Conservation (phyloP, 75 land plant genomes). For the Picea glauca region DNA sequence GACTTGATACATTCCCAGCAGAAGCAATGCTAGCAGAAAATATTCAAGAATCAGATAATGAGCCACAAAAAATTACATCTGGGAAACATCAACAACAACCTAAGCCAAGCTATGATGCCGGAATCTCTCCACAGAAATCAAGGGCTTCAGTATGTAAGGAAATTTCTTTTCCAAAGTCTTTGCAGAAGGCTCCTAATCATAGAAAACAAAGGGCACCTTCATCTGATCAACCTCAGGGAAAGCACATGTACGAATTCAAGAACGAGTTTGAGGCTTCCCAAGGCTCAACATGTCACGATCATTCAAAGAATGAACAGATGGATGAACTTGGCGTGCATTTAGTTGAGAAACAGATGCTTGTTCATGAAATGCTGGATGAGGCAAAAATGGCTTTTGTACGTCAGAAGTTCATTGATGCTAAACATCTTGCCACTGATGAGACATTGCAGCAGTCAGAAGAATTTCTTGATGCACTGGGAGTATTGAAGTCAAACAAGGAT, state of each 20-base stretch:
- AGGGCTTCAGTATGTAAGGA: background rate
- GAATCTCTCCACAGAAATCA: conserved; percentile 1
- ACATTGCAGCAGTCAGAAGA: conserved; percentile 55
- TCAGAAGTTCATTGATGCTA: conserved; percentile 56
- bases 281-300: conserved; percentile 16
- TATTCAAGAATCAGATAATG: conserved; percentile 11
- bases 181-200: background rate
- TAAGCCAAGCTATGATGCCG: background rate
- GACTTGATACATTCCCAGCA: conserved; percentile 69
- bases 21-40: conserved; percentile 19
- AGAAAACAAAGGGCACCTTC: conserved; percentile 1
- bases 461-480: conserved; percentile 64
- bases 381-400: conserved; percentile 26
- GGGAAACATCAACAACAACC: conserved; percentile 10
- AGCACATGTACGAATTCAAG: conserved; percentile 63
- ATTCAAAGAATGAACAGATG: conserved; percentile 4
- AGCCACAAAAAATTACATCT: conserved; percentile 1
- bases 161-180: background rate
- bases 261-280: conserved; percentile 63
- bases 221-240: conserved; percentile 38
- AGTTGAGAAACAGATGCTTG: conserved; percentile 15
- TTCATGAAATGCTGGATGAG: conserved; percentile 26
- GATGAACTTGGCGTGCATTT: conserved; percentile 16
- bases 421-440: conserved; percentile 47
- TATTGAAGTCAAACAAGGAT: conserved; percentile 70